Base-by-base conservation (phyloP, 768 basidiomycete genomes). In the Boletus subcaerulescens region DNA sequence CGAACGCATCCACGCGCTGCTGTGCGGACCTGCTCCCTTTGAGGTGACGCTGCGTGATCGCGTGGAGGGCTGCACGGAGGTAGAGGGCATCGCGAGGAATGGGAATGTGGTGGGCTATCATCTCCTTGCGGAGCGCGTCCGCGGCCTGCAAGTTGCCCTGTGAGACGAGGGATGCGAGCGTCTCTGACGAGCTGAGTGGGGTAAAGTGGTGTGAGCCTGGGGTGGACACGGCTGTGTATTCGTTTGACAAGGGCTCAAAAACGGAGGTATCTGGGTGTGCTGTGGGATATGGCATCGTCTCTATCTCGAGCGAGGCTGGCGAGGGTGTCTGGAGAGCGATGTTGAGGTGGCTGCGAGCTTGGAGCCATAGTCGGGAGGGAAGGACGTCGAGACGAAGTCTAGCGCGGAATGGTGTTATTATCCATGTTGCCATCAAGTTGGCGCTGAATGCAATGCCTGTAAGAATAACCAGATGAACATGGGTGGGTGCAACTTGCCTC, bases 11-110 rank as follows among this genome's bases (percentile, higher is more conserved):
- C 33, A 55, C 3, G n/a, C 65, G 60, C 9, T 55, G 35, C 51
- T 53, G 12, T 60, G 44, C 14, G 56, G 68, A 45, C 24, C 66
- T n/a, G 32, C 13, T 17, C 32, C 18, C 53, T 36, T 62, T 60
- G 20, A 53, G 52, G 5, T 54, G 48, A 13, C 58, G 58, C 17
- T 50, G 53, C 1, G 55, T 57, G 42, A 80, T 64, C 15, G 67
- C 63, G 50, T 72, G 51, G 1, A 69, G 41, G 3, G 78, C 79
- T 12, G 73, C 75, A 14, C 47, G 57, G 53, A 70, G 71, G 63
- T 78, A 83, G 35, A 71, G 52, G 33, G 38, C 36, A 54, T 76
- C 60, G 8, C 58, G 69, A 4, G 68, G 66, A 46, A 84, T 77
- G 9, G 64, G 57, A 13, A 75, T 57, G 15, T 74, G 72, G 52